phyloP scores from a whole-genome alignment of 2,329 filamentous ascomycete genomes.

The Albifimbria verrucaria region DNA sequence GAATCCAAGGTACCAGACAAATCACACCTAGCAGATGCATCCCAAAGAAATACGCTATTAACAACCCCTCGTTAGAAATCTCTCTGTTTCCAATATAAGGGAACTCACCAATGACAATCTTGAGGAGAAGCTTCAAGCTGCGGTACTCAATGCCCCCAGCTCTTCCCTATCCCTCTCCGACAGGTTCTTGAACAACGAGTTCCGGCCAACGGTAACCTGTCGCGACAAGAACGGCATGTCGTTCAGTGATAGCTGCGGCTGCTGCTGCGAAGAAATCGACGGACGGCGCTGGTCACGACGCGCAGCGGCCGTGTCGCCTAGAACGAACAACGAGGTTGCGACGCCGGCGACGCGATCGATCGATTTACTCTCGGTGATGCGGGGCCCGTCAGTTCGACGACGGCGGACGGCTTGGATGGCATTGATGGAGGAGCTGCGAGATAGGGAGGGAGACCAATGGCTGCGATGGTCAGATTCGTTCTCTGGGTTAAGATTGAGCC shows the following conservation, averaged over 20 bases:
- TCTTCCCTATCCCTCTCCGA: conserved; percentile 36
- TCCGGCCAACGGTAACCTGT: conserved; percentile 40
- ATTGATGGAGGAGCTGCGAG: conserved; percentile 10
- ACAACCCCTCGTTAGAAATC: neutral
- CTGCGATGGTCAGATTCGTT: conserved; percentile 7
- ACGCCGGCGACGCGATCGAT: conserved; percentile 30
- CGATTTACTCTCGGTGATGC: conserved; percentile 27
- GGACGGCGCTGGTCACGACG: conserved; percentile 11
- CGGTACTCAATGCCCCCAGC: conserved; percentile 53
- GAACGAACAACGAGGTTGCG: conserved; percentile 37
- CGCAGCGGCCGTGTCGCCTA: conserved; percentile 20
- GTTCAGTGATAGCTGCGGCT: conserved; percentile 10
- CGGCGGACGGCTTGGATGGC: conserved; percentile 16
- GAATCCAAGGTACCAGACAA: conserved; percentile 46
- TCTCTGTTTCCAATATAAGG: accelerated
- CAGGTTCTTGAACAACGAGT: conserved; percentile 43
- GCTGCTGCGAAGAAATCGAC: conserved; percentile 7
- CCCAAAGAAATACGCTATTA: conserved; percentile 40
- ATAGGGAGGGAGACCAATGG: conserved; percentile 14
- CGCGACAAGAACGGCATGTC: conserved; percentile 37
- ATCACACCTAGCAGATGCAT: conserved; percentile 45
- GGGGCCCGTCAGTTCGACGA: conserved; percentile 16
- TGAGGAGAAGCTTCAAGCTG: conserved; percentile 44
- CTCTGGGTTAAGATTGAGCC: neutral
- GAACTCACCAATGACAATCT: conserved; percentile 37